A percentile compares a stretch with the other conserved stretches of the same genome.
Evolutionary conservation across 2,329 filamentous ascomycete species (phyloP).

Genomic region (Trichoderma afroharzianum): DNA sequence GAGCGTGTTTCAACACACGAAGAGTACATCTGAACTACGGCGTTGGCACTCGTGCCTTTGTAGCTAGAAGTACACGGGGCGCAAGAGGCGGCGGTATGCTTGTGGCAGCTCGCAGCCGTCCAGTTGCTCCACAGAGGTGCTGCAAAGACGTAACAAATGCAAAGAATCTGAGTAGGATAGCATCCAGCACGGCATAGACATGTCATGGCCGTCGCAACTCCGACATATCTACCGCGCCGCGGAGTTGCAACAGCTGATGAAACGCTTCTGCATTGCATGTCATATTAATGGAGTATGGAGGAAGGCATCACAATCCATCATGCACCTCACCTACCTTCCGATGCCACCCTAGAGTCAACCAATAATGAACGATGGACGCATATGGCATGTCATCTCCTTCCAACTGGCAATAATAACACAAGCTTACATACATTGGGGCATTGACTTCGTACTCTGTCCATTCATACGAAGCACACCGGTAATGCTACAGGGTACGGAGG

Average conservation of each 20-base stretch:
- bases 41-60: not conserved
- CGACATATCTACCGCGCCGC: not conserved
- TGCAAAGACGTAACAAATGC: not conserved
- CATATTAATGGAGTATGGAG: not conserved
- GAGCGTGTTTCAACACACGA: not conserved
- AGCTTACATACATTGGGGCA: not conserved
- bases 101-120: not conserved
- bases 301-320: not conserved
- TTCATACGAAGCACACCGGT: not conserved
- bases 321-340: not conserved
- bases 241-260: not conserved
- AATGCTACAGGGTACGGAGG: too few relatives aligned
- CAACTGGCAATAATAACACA: not conserved
- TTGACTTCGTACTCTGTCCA: not conserved
- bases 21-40: not conserved
- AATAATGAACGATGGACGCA: not conserved
- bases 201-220: slow-evolving; percentile 1
- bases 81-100: not conserved
- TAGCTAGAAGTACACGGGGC: not conserved
- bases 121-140: not conserved
- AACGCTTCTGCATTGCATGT: not conserved
- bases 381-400: not conserved
- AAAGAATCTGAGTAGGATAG: not conserved
- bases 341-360: not conserved
- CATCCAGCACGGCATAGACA: not conserved